Conservation (phyloP, 495 filamentous ascomycete species). For the Schizothecium vesticola region DNA sequence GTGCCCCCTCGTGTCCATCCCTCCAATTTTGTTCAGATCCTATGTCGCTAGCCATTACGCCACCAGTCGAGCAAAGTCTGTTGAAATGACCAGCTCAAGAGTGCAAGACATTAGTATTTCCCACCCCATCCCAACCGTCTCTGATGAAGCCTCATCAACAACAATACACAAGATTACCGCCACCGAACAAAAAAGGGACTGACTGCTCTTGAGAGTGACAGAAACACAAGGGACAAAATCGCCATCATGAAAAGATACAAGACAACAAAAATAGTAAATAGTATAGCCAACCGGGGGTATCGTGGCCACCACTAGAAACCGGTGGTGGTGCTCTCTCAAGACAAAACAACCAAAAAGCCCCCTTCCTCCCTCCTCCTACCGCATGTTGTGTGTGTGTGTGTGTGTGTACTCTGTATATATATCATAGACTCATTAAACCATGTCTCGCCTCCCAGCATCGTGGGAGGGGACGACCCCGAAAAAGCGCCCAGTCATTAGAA, state of each 20-base stretch:
- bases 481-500: slow-evolving; percentile 14
- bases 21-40: not conserved
- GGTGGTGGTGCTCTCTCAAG: not conserved
- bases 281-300: slow-evolving; percentile 6
- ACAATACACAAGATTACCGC: not conserved
- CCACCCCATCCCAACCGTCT: not conserved
- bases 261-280: slow-evolving; percentile 7
- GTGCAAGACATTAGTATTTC: not conserved
- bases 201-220: not conserved
- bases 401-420: not conserved
- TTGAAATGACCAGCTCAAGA: not conserved
- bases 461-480: not conserved
- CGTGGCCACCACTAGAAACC: not conserved
- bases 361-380: not conserved
- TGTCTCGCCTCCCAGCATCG: slow-evolving; percentile 2
- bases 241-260: not conserved
- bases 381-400: not conserved
- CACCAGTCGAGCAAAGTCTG: not conserved
- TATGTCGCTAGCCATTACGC: not conserved
- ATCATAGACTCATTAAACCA: slow-evolving; percentile 20
- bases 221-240: not conserved
- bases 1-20: not conserved
- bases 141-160: not conserved
- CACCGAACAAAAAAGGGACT: not conserved
- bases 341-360: slow-evolving; percentile 7